A percentile compares a stretch with the other conserved stretches of the same genome.
Evolutionary conservation across 306 rosid species (phyloP).

Genomic region (Amphicarpaea edgeworthii): DNA sequence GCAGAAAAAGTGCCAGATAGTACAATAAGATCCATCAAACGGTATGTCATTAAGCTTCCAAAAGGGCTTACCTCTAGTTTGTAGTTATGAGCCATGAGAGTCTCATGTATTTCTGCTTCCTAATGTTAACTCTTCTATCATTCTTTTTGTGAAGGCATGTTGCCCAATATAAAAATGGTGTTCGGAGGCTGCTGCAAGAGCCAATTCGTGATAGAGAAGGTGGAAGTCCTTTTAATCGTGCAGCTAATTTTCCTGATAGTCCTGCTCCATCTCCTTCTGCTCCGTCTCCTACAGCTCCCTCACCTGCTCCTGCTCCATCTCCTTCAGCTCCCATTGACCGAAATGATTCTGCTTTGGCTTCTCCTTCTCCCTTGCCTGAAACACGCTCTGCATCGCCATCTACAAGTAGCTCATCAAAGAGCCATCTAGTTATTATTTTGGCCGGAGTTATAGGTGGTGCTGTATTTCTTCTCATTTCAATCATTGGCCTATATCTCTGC

Average conservation of each 20-base stretch:
- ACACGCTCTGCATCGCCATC: not conserved
- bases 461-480: slow-evolving; percentile 48
- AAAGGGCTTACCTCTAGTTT: slow-evolving; percentile 21
- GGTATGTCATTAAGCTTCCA: slow-evolving; percentile 62
- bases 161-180: slow-evolving; percentile 42
- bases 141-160: slow-evolving; percentile 53
- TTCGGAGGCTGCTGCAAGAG: slow-evolving; percentile 51
- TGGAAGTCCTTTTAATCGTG: slow-evolving; percentile 32
- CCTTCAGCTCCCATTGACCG: slow-evolving; percentile 26
- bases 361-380: slow-evolving; percentile 47
- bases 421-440: slow-evolving; percentile 27
- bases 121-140: not conserved
- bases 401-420: slow-evolving; percentile 3
- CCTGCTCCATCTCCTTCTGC: slow-evolving; percentile 28
- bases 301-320: slow-evolving; percentile 23
- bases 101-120: slow-evolving; percentile 18
- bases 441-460: slow-evolving; percentile 64
- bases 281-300: slow-evolving; percentile 44
- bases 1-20: slow-evolving; percentile 52
- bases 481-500: slow-evolving; percentile 59
- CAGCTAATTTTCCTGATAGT: not conserved
- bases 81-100: slow-evolving; percentile 12
- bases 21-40: slow-evolving; percentile 46
- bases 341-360: slow-evolving; percentile 24
- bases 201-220: not conserved